phyloP scores from a whole-genome alignment of 2,329 filamentous ascomycete species.

The Trichoderma atrobrunneum region DNA sequence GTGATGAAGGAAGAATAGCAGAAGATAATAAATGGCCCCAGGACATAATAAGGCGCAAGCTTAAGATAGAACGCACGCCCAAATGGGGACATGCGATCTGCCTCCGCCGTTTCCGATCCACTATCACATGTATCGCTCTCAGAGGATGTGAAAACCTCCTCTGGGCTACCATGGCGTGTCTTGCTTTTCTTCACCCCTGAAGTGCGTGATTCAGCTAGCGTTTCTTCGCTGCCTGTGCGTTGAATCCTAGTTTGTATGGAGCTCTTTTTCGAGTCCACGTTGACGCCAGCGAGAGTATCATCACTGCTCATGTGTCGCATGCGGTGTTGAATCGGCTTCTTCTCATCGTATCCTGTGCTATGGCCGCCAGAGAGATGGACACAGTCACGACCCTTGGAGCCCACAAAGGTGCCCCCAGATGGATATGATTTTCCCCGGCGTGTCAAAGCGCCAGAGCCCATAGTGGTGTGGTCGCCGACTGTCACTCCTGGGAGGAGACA shows the following conservation, averaged over 20 bases:
- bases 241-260: neutral
- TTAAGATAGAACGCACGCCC: conserved; percentile 54
- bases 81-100: conserved; percentile 42
- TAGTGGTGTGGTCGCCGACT: conserved; percentile 47
- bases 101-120: neutral
- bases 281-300: conserved; percentile 23
- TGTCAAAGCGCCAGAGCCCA: conserved; percentile 54
- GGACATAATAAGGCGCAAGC: conserved; percentile 49
- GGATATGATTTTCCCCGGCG: conserved; percentile 44
- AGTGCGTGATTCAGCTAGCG: conserved; percentile 19
- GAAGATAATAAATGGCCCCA: conserved; percentile 47
- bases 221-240: conserved; percentile 9
- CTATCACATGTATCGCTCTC: conserved; percentile 23
- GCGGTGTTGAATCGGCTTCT: neutral
- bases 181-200: conserved; percentile 12
- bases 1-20: conserved; percentile 47
- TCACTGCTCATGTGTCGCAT: conserved; percentile 29
- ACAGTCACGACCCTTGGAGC: conserved; percentile 50
- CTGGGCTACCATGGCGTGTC: neutral
- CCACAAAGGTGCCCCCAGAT: conserved; percentile 48
- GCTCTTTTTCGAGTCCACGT: neutral
- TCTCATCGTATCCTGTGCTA: conserved; percentile 18
- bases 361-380: conserved; percentile 38
- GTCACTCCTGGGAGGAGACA: conserved; percentile 50
- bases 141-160: conserved; percentile 20